Base-by-base conservation (phyloP, 768 basidiomycete genomes). In the Dacryopinax primogenitus region DNA sequence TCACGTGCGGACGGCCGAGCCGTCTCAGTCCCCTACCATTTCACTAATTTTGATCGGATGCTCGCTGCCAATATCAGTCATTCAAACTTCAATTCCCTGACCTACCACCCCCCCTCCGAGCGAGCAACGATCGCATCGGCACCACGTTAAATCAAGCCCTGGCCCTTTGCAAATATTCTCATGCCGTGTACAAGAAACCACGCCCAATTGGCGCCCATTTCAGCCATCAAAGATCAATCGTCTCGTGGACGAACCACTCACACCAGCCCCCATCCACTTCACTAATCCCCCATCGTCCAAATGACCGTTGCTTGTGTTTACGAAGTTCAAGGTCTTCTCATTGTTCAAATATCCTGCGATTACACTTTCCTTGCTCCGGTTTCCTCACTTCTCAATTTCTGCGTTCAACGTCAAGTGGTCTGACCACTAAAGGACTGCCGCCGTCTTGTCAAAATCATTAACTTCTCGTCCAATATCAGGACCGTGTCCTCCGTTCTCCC, bases 1-100 rank as follows among this genome's bases (percentile, higher is more conserved):
- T 58, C 51, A 58, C 51, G 51, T 58, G 51, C 51, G 21, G 51
- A 58, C 51, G 51, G 26, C 51, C 51, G 51, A 58, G 51, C 51
- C 51, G 45, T 58, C 37, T 28, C 18, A 23, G 41, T 58, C 23
- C 51, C 51, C 23, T 58, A 7, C 51, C 23, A 28, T 4, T 28
- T 30, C 51, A 58, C 51, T 58, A 58, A 58, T 58, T 58, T 58
- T 30, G 26, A 58, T 58, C 51, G 51, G 51, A 58, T 30, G 51
- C 51, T 32, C 51, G 26, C 12, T n/a, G 15, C 51, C 26, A 11
- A 58, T 58, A 28, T 58, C 51, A 58, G 6, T 32, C 51, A 58
- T 58, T 39, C 51, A 58, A 58, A 15, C 32, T 26, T 58, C 51
- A 58, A 58, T 30, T 30, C 11, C 51, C 51, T 30, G 15, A 15